Conservation (phyloP, 2,329 filamentous ascomycete species). For the Emergomyces pasteurianus region DNA sequence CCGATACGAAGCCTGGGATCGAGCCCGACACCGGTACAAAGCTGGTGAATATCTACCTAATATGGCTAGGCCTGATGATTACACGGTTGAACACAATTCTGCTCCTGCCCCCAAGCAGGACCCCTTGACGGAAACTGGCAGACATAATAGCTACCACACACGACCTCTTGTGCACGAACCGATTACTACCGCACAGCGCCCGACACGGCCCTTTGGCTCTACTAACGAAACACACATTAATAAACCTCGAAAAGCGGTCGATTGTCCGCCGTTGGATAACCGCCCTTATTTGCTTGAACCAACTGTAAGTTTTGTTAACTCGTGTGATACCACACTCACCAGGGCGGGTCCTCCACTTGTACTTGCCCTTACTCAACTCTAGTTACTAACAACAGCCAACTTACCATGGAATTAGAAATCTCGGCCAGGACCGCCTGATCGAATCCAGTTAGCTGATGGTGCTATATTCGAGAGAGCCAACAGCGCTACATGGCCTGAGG, state of each 20-base stretch:
- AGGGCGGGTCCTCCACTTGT: too few species aligned
- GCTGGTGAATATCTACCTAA: slow-evolving; percentile 15
- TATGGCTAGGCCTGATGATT: not conserved
- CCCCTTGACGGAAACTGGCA: not conserved
- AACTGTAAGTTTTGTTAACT: not conserved
- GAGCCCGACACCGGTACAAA: slow-evolving; percentile 30
- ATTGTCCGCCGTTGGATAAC: not conserved
- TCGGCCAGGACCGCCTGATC: slow-evolving; percentile 10
- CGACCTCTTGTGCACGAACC: not conserved
- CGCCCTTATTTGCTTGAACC: not conserved
- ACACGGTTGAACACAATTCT: not conserved
- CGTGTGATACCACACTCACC: not conserved
- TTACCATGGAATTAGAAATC: slow-evolving; percentile 1
- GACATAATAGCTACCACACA: not conserved
- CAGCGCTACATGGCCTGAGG: not conserved
- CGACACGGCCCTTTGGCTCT: not conserved
- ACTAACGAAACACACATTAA: not conserved
- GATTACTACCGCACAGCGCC: not conserved
- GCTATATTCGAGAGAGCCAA: slow-evolving; percentile 14
- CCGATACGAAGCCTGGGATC: slow-evolving; percentile 37
- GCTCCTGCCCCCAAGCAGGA: not conserved
- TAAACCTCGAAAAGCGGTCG: not conserved
- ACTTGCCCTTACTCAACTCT: not conserved
- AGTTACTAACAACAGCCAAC: slow-evolving; percentile 1
- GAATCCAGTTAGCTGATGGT: slow-evolving; percentile 14